These are phyloP conservation scores for Lentinula raphanica DNA, from an alignment of 768 basidiomycete species.

Conservation along the genomic window DNA sequence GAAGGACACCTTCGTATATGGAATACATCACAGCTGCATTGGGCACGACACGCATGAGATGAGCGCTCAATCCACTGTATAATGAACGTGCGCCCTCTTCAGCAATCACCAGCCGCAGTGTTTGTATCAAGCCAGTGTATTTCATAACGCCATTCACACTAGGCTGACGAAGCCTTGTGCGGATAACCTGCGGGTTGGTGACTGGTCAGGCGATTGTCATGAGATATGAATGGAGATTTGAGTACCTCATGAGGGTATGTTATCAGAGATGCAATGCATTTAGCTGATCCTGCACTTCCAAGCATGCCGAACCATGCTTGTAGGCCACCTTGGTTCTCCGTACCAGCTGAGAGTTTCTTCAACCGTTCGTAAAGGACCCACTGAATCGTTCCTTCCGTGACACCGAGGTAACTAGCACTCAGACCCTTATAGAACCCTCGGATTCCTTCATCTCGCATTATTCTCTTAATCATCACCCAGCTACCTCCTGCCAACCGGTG, in stretches of 20 bases:
- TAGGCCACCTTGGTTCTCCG: slow-evolving; percentile 51
- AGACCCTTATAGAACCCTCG: slow-evolving; percentile 92
- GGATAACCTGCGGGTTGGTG: slow-evolving; percentile 57
- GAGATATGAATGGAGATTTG: slow-evolving; percentile 8
- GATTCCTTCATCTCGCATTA: slow-evolving; percentile 76
- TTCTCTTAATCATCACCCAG: slow-evolving; percentile 60
- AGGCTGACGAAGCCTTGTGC: slow-evolving; percentile 90
- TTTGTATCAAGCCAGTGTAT: slow-evolving; percentile 84
- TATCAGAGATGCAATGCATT: slow-evolving; percentile 88
- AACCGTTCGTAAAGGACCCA: slow-evolving; percentile 96
- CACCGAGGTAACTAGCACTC: slow-evolving; percentile 91
- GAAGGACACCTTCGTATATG: slow-evolving; percentile 83
- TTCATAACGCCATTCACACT: slow-evolving; percentile 70
- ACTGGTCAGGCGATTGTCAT: slow-evolving; percentile 1
- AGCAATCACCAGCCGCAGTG: slow-evolving; percentile 73
- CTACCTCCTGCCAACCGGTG: slow-evolving; percentile 45
- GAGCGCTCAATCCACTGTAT: slow-evolving; percentile 91
- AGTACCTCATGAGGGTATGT: slow-evolving; percentile 97
- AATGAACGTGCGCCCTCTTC: slow-evolving; percentile 87
- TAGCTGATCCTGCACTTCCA: slow-evolving; percentile 87
- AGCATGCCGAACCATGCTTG: slow-evolving; percentile 78
- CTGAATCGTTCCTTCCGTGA: slow-evolving; percentile 93
- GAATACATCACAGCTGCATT: slow-evolving; percentile 97
- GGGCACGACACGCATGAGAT: slow-evolving; percentile 94
- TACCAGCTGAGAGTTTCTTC: slow-evolving; percentile 57